These are phyloP conservation scores for Euphrasia confusa DNA, from an alignment of 257 asterid genomes.

Conservation along the genomic window DNA sequence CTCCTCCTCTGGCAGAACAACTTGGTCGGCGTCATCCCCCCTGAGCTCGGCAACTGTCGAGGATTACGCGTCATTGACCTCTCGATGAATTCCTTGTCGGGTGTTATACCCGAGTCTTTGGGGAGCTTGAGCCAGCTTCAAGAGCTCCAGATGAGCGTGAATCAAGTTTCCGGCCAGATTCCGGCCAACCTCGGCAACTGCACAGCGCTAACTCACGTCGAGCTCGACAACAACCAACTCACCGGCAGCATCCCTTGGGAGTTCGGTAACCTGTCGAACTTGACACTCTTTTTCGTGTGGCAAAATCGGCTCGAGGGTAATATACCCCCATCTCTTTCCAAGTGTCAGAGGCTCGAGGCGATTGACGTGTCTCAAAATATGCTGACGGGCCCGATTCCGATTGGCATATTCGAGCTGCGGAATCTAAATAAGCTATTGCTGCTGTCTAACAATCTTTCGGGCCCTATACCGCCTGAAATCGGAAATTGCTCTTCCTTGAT, in stretches of 20 bases:
- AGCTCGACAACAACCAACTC: conserved; percentile 71
- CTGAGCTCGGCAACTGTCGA: conserved; percentile 53
- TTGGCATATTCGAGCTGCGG: conserved; percentile 52
- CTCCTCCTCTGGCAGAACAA: conserved; percentile 69
- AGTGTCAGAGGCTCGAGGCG: conserved; percentile 54
- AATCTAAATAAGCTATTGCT: conserved; percentile 54
- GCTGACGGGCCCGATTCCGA: conserved; percentile 62
- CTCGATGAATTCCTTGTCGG: conserved; percentile 61
- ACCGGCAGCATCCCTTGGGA: conserved; percentile 64
- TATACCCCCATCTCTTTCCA: conserved; percentile 55
- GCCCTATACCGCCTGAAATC: conserved; percentile 48
- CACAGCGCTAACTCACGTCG: conserved; percentile 52
- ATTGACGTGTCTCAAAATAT: conserved; percentile 60
- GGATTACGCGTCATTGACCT: conserved; percentile 43
- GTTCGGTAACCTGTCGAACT: conserved; percentile 46
- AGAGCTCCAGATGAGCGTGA: conserved; percentile 64
- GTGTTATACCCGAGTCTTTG: conserved; percentile 52
- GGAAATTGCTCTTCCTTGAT: conserved; percentile 72
- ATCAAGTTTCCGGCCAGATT: conserved; percentile 61
- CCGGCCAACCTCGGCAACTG: conserved; percentile 63
- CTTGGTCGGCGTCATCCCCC: conserved; percentile 55
- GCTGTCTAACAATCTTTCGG: conserved; percentile 60
- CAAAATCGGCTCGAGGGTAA: conserved; percentile 60
- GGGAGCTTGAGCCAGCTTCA: conserved; percentile 45
- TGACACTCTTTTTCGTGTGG: conserved; percentile 62